A percentile compares a stretch with the other conserved stretches of the same genome.
Conservation (phyloP, 2,329 filamentous ascomycete genomes). For the Metarhizium robertsii region DNA sequence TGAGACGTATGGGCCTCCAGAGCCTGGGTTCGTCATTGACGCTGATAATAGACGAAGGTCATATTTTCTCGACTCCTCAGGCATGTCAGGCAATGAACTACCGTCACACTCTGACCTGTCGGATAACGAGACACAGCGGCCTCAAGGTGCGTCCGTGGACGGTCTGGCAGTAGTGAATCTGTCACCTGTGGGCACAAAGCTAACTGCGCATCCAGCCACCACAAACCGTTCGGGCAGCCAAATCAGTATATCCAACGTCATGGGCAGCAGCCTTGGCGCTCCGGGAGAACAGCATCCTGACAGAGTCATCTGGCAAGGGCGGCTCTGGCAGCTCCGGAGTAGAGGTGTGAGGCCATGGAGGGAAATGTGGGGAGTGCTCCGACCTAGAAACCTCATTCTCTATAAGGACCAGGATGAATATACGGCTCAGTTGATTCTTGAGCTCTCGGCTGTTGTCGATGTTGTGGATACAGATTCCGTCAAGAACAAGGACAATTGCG, state of each 20-base stretch:
- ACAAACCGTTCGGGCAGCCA: constrained; percentile 51
- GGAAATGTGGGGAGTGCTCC: constrained; percentile 84
- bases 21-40: constrained; percentile 22
- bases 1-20: constrained; percentile 36
- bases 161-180: constrained; percentile 27
- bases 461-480: constrained; percentile 88
- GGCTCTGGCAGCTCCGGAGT: constrained; percentile 74
- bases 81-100: constrained; percentile 53
- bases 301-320: constrained; percentile 88
- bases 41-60: constrained; percentile 41
- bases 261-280: constrained; percentile 16
- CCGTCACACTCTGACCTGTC: constrained; percentile 85
- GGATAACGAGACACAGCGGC: constrained; percentile 47
- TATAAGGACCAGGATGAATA: constrained; percentile 95
- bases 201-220: constrained; percentile 9
- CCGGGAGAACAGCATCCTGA: constrained; percentile 58
- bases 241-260: constrained; percentile 36
- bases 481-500: constrained; percentile 73
- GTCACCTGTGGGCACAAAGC: constrained; percentile 8
- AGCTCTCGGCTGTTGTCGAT: constrained; percentile 71
- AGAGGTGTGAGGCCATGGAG: constrained; percentile 88
- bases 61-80: constrained; percentile 55
- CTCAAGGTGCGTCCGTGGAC: constrained; percentile 43
- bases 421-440: constrained; percentile 71
- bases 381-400: constrained; percentile 73